phyloP scores from a whole-genome alignment of 106 monocot species.

The Dioscorea dumetorum region DNA sequence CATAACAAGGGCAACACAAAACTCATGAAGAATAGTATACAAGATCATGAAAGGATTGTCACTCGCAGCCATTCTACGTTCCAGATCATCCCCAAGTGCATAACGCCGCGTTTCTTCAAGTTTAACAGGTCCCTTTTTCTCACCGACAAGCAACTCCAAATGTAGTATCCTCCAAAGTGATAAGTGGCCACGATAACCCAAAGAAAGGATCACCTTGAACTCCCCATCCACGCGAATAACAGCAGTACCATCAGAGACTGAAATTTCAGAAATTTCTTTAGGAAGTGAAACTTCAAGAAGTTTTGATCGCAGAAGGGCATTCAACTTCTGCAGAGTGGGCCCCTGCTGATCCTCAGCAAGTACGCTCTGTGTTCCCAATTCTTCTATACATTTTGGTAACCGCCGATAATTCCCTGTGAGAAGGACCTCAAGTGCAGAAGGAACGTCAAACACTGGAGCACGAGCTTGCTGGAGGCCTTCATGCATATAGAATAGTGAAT shows the following conservation, averaged over 20 bases:
- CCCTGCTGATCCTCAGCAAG: constrained; percentile 63
- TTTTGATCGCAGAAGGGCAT: constrained; percentile 66
- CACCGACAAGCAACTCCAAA: constrained; percentile 88
- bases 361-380: constrained; percentile 52
- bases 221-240: constrained; percentile 77
- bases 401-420: constrained; percentile 68
- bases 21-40: constrained; percentile 85
- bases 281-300: constrained; percentile 71
- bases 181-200: constrained; percentile 89
- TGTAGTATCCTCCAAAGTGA: constrained; percentile 93
- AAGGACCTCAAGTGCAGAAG: constrained; percentile 87
- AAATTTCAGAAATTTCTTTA: constrained; percentile 75
- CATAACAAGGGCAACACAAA: constrained; percentile 89
- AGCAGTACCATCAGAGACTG: constrained; percentile 66
- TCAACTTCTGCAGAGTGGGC: constrained; percentile 70
- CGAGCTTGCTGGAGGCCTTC: constrained; percentile 90
- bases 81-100: constrained; percentile 93
- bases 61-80: constrained; percentile 85
- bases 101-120: constrained; percentile 83
- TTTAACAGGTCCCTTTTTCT: constrained; percentile 60
- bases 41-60: constrained; percentile 81
- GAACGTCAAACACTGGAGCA: constrained; percentile 95
- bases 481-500: constrained; percentile 89
- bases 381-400: constrained; percentile 87
- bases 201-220: constrained; percentile 81